phyloP scores from a whole-genome alignment of 495 filamentous ascomycete genomes.

The Apiosordaria backusii region DNA sequence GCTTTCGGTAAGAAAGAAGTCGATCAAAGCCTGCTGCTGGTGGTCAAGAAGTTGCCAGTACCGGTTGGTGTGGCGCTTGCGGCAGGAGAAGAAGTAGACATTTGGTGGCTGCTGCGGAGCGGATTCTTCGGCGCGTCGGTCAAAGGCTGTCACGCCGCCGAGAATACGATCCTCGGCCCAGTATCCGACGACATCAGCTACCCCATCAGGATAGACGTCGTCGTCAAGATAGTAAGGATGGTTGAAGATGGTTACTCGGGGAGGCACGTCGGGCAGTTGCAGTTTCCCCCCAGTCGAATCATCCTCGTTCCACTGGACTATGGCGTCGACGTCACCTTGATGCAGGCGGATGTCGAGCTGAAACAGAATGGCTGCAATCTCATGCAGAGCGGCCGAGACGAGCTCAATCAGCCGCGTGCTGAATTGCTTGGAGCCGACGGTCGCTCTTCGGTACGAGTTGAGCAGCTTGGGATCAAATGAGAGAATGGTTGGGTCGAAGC shows the following conservation, averaged over 20 bases:
- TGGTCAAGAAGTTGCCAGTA: constrained; percentile 22
- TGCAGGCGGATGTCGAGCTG: constrained; percentile 16
- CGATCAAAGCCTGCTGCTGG: constrained; percentile 22
- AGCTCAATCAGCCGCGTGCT: constrained; percentile 28
- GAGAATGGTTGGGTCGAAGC: constrained; percentile 18
- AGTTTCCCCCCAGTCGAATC: not conserved
- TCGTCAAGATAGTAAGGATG: constrained; percentile 23
- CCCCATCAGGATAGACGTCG: constrained; percentile 30
- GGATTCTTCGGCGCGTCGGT: constrained; percentile 17
- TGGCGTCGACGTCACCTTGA: constrained; percentile 16
- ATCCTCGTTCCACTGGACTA: constrained; percentile 12
- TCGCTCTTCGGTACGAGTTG: constrained; percentile 18
- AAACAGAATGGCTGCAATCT: constrained; percentile 28
- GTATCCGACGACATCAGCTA: constrained; percentile 34
- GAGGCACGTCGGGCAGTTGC: not conserved
- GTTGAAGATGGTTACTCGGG: constrained; percentile 25
- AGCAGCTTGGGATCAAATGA: constrained; percentile 20
- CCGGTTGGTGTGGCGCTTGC: constrained; percentile 9
- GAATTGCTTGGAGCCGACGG: constrained; percentile 20
- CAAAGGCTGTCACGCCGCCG: constrained; percentile 33
- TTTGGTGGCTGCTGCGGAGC: constrained; percentile 12
- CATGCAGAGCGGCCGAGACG: constrained; percentile 27
- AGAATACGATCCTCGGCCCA: constrained; percentile 35
- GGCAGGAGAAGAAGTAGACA: constrained; percentile 25
- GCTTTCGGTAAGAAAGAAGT: constrained; percentile 19